These are phyloP conservation scores for Ganoderma lucidum DNA, from an alignment of 1,284 basidiomycete genomes.

Conservation along the genomic window DNA sequence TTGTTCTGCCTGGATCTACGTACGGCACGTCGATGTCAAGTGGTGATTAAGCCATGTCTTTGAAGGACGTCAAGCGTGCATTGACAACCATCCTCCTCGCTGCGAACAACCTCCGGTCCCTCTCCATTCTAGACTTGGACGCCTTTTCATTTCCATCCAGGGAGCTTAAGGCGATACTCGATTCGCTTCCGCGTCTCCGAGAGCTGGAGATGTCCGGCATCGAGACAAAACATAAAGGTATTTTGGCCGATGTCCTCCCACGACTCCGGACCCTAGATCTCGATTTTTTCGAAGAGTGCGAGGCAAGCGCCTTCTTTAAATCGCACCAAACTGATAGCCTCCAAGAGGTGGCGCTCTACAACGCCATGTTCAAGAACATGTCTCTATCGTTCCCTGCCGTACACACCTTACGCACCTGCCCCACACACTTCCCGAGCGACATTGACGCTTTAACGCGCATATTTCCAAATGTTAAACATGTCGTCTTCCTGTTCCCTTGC, in stretches of 20 bases:
- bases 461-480: not conserved
- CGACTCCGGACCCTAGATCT: not conserved
- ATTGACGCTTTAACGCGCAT: not conserved
- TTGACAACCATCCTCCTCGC: not conserved
- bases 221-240: not conserved
- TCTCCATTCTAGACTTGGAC: not conserved
- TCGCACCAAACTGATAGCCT: not conserved
- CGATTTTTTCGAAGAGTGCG: not conserved
- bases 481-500: not conserved
- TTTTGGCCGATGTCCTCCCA: not conserved
- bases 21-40: not conserved
- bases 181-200: not conserved
- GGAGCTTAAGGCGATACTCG: not conserved
- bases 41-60: not conserved
- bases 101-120: not conserved
- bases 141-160: not conserved
- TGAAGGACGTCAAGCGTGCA: not conserved
- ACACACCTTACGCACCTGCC: not conserved
- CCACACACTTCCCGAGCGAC: not conserved
- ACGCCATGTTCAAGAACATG: not conserved
- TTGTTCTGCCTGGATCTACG: not conserved
- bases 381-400: not conserved
- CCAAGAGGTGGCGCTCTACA: not conserved
- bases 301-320: not conserved
- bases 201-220: not conserved